A percentile compares a stretch with the other conserved stretches of the same genome.
Conservation (phyloP, 2,329 filamentous ascomycete species). For the Aspergillus niger region DNA sequence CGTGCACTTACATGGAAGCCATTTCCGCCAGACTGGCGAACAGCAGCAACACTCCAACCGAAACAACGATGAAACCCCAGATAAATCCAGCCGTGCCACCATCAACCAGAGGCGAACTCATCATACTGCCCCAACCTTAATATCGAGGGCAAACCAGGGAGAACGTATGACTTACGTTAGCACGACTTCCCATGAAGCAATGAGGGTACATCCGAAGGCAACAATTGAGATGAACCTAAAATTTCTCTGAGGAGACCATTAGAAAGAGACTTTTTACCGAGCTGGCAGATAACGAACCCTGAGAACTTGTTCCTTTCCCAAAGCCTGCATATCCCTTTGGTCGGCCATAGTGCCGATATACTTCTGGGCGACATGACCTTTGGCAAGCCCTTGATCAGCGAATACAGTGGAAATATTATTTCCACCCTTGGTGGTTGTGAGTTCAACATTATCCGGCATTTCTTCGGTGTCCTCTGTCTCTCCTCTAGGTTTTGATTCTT, state of each 20-base stretch:
- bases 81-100: not conserved
- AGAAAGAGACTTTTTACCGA: not conserved
- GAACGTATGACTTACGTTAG: not conserved
- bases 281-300: not conserved
- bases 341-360: conserved; percentile 10
- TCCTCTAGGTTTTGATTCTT: not conserved
- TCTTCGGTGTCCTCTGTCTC: not conserved
- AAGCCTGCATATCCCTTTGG: conserved; percentile 4
- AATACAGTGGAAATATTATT: not conserved
- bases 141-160: not conserved
- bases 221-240: not conserved
- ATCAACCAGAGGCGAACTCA: not conserved
- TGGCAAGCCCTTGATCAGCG: not conserved
- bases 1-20: conserved; percentile 1
- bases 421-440: not conserved
- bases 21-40: not conserved
- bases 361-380: conserved; percentile 2
- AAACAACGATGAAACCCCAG: not conserved
- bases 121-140: not conserved
- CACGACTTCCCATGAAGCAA: conserved; percentile 1
- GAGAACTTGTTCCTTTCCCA: conserved; percentile 8
- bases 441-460: not conserved
- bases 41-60: not conserved
- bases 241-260: not conserved
- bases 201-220: not conserved